phyloP scores from a whole-genome alignment of 1,139 yeast genomes.

The Suhomyces panamericanus region DNA sequence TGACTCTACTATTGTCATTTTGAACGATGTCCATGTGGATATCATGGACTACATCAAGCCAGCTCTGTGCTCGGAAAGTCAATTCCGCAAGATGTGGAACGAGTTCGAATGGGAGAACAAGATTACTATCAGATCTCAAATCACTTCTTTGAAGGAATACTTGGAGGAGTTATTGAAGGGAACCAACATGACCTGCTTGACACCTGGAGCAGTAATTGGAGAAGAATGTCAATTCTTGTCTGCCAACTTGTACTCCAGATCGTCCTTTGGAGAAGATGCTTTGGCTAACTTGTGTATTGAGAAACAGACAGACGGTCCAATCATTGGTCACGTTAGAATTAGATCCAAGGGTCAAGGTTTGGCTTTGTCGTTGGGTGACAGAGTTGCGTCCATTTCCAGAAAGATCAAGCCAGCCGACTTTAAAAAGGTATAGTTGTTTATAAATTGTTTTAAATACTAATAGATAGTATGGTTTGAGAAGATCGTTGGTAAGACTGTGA shows the following conservation, averaged over 20 bases:
- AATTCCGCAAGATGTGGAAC: conserved; percentile 98
- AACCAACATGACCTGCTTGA: conserved; percentile 92
- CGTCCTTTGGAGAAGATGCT: conserved; percentile 97
- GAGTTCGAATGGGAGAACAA: conserved; percentile 99
- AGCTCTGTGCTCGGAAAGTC: conserved; percentile 81
- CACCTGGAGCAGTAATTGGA: conserved; percentile 85
- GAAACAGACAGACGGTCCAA: conserved; percentile 69
- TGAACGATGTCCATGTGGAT: conserved; percentile 94
- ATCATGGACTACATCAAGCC: conserved; percentile 98
- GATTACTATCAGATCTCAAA: conserved; percentile 78
- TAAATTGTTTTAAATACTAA: conserved; percentile 6
- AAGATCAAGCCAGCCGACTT: conserved; percentile 37
- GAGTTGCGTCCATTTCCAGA: conserved; percentile 77
- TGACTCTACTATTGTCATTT: conserved; percentile 84
- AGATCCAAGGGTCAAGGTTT: conserved; percentile 98
- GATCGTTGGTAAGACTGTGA: too few species aligned
- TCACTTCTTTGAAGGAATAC: conserved; percentile 72
- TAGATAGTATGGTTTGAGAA: conserved; percentile 5
- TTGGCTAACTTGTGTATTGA: conserved; percentile 95
- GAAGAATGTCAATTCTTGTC: conserved; percentile 91
- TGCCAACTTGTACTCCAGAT: conserved; percentile 89
- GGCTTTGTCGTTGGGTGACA: conserved; percentile 92
- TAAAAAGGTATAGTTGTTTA: conserved; percentile 12
- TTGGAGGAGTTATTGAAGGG: conserved; percentile 75
- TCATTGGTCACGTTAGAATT: conserved; percentile 93